These are phyloP conservation scores for Aspergillus glaucus DNA, from an alignment of 2,329 filamentous ascomycete genomes.

Conservation along the genomic window DNA sequence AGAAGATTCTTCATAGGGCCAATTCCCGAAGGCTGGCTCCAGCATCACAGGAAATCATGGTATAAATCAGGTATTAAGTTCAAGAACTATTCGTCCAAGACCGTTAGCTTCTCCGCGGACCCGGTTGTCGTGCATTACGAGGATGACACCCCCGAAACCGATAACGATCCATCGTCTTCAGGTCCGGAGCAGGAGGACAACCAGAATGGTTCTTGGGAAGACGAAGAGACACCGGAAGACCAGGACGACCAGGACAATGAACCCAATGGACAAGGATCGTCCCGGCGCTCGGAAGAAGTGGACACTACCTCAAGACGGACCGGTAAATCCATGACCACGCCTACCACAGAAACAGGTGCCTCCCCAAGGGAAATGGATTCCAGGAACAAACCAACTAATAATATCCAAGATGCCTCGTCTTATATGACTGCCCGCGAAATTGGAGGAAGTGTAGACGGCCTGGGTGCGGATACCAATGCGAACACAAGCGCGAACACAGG, in stretches of 20 bases:
- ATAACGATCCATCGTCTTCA: slow-evolving; percentile 14
- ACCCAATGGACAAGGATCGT: slow-evolving; percentile 3
- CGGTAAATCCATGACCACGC: slow-evolving; percentile 5
- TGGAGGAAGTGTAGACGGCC: slow-evolving; percentile 10
- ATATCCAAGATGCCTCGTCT: slow-evolving; percentile 17
- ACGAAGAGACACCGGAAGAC: slow-evolving; percentile 10
- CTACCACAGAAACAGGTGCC: slow-evolving; percentile 3
- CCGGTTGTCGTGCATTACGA: slow-evolving; percentile 37
- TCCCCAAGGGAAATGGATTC: slow-evolving; percentile 3
- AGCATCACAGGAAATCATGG: slow-evolving; percentile 58
- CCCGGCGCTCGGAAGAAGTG: background rate
- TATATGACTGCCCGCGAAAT: slow-evolving; percentile 29
- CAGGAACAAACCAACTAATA: slow-evolving; percentile 4
- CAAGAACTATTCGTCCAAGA: slow-evolving; percentile 41
- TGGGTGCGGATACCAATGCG: slow-evolving; percentile 4
- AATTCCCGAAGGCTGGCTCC: slow-evolving; percentile 60
- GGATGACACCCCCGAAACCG: slow-evolving; percentile 14
- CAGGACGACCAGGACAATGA: slow-evolving; percentile 6
- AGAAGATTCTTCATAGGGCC: slow-evolving; percentile 60
- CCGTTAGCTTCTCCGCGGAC: slow-evolving; percentile 49
- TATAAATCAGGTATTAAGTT: slow-evolving; percentile 45
- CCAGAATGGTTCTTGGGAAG: slow-evolving; percentile 13
- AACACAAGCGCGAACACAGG: slow-evolving; percentile 2
- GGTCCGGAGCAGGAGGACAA: slow-evolving; percentile 11
- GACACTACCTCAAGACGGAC: background rate